These are phyloP conservation scores for Acacia confusa DNA, from an alignment of 306 rosid genomes.

Conservation along the genomic window DNA sequence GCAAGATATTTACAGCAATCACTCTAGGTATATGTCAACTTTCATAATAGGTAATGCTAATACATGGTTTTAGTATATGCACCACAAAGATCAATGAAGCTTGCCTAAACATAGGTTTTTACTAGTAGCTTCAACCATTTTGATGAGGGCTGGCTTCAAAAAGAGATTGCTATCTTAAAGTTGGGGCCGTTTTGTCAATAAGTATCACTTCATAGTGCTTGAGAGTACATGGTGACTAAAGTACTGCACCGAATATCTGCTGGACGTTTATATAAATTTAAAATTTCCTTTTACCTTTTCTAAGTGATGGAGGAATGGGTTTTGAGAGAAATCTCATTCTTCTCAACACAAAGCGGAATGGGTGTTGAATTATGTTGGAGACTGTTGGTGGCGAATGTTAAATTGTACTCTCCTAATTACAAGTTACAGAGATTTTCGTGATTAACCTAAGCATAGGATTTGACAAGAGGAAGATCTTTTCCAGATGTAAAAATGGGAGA, in stretches of 20 bases:
- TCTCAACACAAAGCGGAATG: not conserved
- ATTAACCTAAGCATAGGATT: not conserved
- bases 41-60: constrained; percentile 2
- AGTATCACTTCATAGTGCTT: not conserved
- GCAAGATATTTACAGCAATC: constrained; percentile 10
- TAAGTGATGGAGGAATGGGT: constrained; percentile 17
- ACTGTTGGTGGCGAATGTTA: not conserved
- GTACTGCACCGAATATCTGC: not conserved
- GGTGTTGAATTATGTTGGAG: constrained; percentile 16
- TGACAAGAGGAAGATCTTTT: constrained; percentile 1
- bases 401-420: not conserved
- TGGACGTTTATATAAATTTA: not conserved
- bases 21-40: constrained; percentile 11
- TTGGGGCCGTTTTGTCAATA: not conserved
- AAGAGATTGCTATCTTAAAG: not conserved
- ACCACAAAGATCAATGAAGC: not conserved
- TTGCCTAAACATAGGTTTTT: not conserved
- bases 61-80: constrained; percentile 16
- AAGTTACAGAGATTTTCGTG: constrained; percentile 16
- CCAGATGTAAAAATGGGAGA: not conserved
- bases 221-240: not conserved
- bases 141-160: not conserved
- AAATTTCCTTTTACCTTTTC: not conserved
- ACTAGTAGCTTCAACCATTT: not conserved
- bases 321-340: not conserved